These are phyloP conservation scores for Exophiala phaeomuriformis DNA, from an alignment of 2,329 filamentous ascomycete species.

Conservation along the genomic window DNA sequence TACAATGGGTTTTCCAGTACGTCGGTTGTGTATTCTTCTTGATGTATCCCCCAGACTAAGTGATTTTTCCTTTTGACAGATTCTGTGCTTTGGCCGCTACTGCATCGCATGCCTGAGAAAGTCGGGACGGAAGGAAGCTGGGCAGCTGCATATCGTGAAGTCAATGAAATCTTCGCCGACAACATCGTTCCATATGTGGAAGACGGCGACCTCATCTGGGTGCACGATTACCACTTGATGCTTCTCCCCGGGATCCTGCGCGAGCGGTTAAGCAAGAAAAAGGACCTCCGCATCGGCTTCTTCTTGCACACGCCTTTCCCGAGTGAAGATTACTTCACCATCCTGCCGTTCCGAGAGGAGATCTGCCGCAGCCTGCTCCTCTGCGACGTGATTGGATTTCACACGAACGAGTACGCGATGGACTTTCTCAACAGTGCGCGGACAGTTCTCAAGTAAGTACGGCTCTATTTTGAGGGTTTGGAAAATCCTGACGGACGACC, in stretches of 20 bases:
- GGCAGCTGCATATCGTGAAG: constrained; percentile 71
- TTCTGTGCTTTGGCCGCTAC: constrained; percentile 90
- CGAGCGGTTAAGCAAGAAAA: constrained; percentile 58
- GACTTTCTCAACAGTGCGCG: constrained; percentile 89
- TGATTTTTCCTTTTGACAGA: constrained; percentile 45
- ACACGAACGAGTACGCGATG: constrained; percentile 91
- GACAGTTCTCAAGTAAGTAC: constrained; percentile 59
- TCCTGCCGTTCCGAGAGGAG: constrained; percentile 77
- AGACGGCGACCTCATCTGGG: constrained; percentile 85
- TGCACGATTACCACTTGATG: constrained; percentile 96
- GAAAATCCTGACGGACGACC: neutral
- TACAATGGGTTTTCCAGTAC: constrained; percentile 95
- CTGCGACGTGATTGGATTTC: constrained; percentile 90
- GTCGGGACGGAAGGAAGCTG: constrained; percentile 77
- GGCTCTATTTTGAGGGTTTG: neutral
- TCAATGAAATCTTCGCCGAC: constrained; percentile 82
- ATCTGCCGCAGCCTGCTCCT: constrained; percentile 74
- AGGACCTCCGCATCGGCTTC: constrained; percentile 88
- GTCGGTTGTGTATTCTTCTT: constrained; percentile 28
- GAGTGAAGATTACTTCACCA: constrained; percentile 85
- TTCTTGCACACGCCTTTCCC: constrained; percentile 94
- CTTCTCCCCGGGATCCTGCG: constrained; percentile 85
- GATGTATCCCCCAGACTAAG: neutral
- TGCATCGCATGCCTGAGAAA: constrained; percentile 73
- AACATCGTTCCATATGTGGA: constrained; percentile 71